phyloP scores from a whole-genome alignment of 805 yeast genomes.

The Candida pseudoglaebosa region DNA sequence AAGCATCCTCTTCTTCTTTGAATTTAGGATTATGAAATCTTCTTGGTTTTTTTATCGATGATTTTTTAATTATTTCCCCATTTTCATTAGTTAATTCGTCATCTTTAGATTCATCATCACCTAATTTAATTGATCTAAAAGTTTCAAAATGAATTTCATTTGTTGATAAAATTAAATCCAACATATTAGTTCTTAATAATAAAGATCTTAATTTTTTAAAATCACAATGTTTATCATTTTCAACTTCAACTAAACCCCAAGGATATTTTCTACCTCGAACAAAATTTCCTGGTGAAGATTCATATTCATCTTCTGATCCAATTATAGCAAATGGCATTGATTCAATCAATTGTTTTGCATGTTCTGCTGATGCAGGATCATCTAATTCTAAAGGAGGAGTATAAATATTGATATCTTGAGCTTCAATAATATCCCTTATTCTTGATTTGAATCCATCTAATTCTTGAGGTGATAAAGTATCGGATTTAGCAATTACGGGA shows the following conservation, averaged over 20 bases:
- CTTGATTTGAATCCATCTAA: slow-evolving; percentile 65
- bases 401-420: slow-evolving; percentile 77
- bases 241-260: slow-evolving; percentile 89
- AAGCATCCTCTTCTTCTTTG: slow-evolving; percentile 92
- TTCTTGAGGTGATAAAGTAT: slow-evolving; percentile 71
- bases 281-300: slow-evolving; percentile 56
- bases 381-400: slow-evolving; percentile 79
- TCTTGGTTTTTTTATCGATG: slow-evolving; percentile 46
- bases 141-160: slow-evolving; percentile 79
- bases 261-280: slow-evolving; percentile 83
- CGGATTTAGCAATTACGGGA: slow-evolving; percentile 88
- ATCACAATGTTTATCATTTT: slow-evolving; percentile 81
- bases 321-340: slow-evolving; percentile 85
- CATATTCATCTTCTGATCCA: slow-evolving; percentile 71
- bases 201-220: slow-evolving; percentile 77
- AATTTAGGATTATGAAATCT: slow-evolving; percentile 77
- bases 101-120: slow-evolving; percentile 29
- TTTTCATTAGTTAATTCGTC: slow-evolving; percentile 25
- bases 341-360: slow-evolving; percentile 74
- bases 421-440: slow-evolving; percentile 77
- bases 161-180: slow-evolving; percentile 76
- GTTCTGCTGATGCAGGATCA: slow-evolving; percentile 74
- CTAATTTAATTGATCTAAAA: slow-evolving; percentile 70
- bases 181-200: slow-evolving; percentile 75
- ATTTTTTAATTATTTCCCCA: slow-evolving; percentile 28